Conservation (phyloP, 306 rosid species). For the Inga leiocalycina region DNA sequence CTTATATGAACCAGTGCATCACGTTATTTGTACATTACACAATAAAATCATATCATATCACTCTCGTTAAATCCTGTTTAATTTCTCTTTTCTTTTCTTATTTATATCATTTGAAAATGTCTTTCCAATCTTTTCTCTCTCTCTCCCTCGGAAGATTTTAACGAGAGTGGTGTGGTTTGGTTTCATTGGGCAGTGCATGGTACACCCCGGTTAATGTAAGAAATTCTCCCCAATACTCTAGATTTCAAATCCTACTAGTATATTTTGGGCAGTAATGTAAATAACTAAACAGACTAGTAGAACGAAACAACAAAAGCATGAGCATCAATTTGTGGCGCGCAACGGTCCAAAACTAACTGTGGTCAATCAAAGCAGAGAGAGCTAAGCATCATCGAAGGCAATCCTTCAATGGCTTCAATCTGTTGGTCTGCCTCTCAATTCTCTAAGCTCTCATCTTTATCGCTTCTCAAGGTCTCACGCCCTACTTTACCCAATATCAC, state of each 20-base stretch:
- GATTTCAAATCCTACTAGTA: too few relatives aligned
- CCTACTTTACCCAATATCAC: conserved; percentile 18
- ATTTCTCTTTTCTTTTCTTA: too few relatives aligned
- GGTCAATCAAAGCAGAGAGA: not conserved
- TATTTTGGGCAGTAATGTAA: not conserved
- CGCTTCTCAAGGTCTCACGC: conserved; percentile 32
- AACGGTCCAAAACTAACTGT: conserved; percentile 10
- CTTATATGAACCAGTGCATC: fast-evolving
- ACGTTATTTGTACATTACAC: too few relatives aligned
- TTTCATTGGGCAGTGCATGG: too few relatives aligned
- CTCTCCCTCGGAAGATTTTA: too few relatives aligned
- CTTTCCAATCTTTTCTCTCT: too few relatives aligned
- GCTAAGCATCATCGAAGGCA: not conserved
- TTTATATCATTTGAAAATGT: too few relatives aligned
- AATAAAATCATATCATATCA: too few relatives aligned
- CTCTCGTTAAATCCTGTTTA: too few relatives aligned
- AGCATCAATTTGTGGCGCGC: conserved; percentile 42
- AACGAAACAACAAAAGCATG: not conserved
- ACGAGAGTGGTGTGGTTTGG: too few relatives aligned
- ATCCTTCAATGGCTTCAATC: conserved; percentile 28
- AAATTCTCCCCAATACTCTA: too few relatives aligned
- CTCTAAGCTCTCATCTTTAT: conserved; percentile 41
- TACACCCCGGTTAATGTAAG: too few relatives aligned
- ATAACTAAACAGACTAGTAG: not conserved
- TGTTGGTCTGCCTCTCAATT: conserved; percentile 23